Conservation (phyloP, 2,329 filamentous ascomycete genomes). For the Alternaria panax region DNA sequence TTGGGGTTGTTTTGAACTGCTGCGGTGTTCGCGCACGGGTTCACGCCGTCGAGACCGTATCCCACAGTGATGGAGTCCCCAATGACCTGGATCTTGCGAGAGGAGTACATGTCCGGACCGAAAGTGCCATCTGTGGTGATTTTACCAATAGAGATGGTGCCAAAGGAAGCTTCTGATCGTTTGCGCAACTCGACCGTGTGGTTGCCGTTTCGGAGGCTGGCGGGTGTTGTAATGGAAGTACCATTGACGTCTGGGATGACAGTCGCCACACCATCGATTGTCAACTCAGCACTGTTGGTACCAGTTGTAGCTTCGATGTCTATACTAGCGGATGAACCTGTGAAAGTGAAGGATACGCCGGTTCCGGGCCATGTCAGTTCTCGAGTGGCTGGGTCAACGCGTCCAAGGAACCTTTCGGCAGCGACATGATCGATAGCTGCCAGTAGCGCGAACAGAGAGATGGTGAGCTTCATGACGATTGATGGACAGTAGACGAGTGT, state of each 20-base stretch:
- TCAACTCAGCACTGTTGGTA: conserved; percentile 45
- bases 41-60: conserved; percentile 54
- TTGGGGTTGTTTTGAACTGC: conserved; percentile 51
- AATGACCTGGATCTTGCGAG: conserved; percentile 54
- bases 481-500: background rate
- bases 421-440: conserved; percentile 4
- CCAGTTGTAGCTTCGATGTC: conserved; percentile 42
- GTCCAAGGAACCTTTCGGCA: conserved; percentile 39
- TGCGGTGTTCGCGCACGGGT: conserved; percentile 53
- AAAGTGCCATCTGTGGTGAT: conserved; percentile 41
- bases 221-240: conserved; percentile 41
- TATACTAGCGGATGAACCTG: conserved; percentile 51
- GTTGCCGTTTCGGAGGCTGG: conserved; percentile 38
- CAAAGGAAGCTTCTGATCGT: conserved; percentile 48
- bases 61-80: conserved; percentile 57
- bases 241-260: conserved; percentile 40
- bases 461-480: background rate
- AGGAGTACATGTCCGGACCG: conserved; percentile 23
- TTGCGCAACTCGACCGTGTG: conserved; percentile 52
- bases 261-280: conserved; percentile 41
- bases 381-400: conserved; percentile 54
- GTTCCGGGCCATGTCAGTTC: conserved; percentile 57
- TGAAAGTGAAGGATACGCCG: conserved; percentile 54
- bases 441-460: conserved; percentile 1
- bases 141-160: conserved; percentile 44